A percentile compares a stretch with the other conserved stretches of the same genome.
These are phyloP conservation scores for Monilinia aucupariae DNA, from an alignment of 2,329 filamentous ascomycete genomes.

Conservation along the genomic window DNA sequence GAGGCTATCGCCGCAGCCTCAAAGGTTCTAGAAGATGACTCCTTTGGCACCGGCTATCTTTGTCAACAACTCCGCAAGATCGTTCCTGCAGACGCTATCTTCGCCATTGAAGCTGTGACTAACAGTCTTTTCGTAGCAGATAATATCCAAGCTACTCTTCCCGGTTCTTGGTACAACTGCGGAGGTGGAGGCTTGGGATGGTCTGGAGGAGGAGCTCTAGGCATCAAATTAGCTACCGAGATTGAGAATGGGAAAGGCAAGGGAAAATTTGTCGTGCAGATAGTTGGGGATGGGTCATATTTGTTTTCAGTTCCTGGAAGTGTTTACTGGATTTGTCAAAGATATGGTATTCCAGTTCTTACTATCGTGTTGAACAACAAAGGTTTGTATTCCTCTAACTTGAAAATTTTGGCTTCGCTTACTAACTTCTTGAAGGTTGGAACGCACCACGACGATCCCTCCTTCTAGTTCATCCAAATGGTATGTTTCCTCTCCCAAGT, in stretches of 20 bases:
- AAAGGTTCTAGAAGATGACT: conserved; percentile 55
- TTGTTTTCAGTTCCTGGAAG: conserved; percentile 60
- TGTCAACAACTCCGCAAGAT: conserved; percentile 46
- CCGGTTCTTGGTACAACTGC: conserved; percentile 75
- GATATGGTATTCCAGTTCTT: conserved; percentile 60
- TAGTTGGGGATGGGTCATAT: conserved; percentile 64
- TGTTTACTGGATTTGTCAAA: conserved; percentile 63
- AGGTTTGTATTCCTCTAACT: conserved; percentile 33
- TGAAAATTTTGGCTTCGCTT: background rate
- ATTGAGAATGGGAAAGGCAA: conserved; percentile 43
- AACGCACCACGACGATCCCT: conserved; percentile 58
- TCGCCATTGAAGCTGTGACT: conserved; percentile 73
- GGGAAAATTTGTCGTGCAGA: conserved; percentile 56
- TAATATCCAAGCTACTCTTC: conserved; percentile 61
- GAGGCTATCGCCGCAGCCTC: conserved; percentile 52
- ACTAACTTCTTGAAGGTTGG: conserved; percentile 44
- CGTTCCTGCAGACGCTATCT: conserved; percentile 63
- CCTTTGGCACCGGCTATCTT: conserved; percentile 46
- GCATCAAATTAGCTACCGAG: conserved; percentile 65
- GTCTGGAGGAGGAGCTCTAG: conserved; percentile 70
- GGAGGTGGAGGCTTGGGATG: conserved; percentile 76
- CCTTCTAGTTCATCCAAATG: conserved; percentile 58
- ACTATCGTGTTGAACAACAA: conserved; percentile 66
- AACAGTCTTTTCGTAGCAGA: conserved; percentile 62
- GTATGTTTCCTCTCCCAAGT: background rate